Percentiles rank a stretch among this genome's conserved stretches.
Conservation (phyloP, 805 yeast genomes). For the Saturnispora hagleri region DNA sequence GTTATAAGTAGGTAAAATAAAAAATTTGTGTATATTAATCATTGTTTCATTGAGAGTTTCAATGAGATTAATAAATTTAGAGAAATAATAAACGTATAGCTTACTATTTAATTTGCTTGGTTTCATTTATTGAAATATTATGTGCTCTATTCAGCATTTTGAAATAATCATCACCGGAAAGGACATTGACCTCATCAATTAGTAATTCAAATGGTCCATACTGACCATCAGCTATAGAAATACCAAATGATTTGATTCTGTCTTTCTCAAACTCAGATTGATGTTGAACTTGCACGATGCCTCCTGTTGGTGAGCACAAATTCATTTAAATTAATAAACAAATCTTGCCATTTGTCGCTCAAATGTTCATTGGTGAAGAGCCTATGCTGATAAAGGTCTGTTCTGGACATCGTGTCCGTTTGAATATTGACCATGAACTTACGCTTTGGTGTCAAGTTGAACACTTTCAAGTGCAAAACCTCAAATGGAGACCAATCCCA, state of each 20-base stretch:
- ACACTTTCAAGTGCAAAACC: slow-evolving; percentile 60
- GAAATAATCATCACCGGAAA: slow-evolving; percentile 45
- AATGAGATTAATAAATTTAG: not conserved
- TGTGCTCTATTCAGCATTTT: slow-evolving; percentile 25
- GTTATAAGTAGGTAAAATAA: not conserved
- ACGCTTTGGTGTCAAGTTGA: slow-evolving; percentile 47
- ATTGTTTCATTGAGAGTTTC: not conserved
- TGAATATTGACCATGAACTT: slow-evolving; percentile 75
- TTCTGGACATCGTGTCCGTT: slow-evolving; percentile 66
- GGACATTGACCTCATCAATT: slow-evolving; percentile 64
- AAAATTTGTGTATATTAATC: not conserved
- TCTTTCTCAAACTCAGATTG: slow-evolving; percentile 51
- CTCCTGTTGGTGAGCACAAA: slow-evolving; percentile 81
- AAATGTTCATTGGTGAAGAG: slow-evolving; percentile 46
- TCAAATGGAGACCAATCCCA: slow-evolving; percentile 66
- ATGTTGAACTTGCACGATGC: slow-evolving; percentile 44
- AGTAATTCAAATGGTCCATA: slow-evolving; percentile 67
- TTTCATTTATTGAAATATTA: not conserved
- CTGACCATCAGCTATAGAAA: slow-evolving; percentile 69
- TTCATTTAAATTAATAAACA: slow-evolving; percentile 65
- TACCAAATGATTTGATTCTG: slow-evolving; percentile 62
- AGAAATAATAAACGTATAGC: too few species aligned
- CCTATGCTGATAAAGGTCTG: slow-evolving; percentile 78
- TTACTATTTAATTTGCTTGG: not conserved
- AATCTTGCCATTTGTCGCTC: slow-evolving; percentile 66